Percentiles rank a stretch among this genome's conserved stretches.
phyloP scores from a whole-genome alignment of 129 eudicot species.

The Pittosporum tobira region DNA sequence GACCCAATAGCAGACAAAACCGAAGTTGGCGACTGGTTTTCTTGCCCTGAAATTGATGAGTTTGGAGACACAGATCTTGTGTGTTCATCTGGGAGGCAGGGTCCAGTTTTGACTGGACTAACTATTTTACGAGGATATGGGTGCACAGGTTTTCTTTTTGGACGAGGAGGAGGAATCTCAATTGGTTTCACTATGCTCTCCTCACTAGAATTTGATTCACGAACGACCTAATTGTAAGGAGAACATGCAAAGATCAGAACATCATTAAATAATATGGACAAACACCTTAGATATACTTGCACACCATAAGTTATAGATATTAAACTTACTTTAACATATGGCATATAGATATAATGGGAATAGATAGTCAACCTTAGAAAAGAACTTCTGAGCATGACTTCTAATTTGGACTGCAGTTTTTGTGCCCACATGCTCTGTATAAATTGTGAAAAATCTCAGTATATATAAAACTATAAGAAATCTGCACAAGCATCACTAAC shows the following conservation, averaged over 20 bases:
- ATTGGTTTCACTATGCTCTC: slow-evolving; percentile 42
- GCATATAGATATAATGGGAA: slow-evolving; percentile 22
- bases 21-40: slow-evolving; percentile 72
- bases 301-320: slow-evolving; percentile 19
- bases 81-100: slow-evolving; percentile 13
- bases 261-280: neutral
- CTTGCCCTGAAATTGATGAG: slow-evolving; percentile 34
- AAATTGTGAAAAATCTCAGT: slow-evolving; percentile 1
- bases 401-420: slow-evolving; percentile 97
- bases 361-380: slow-evolving; percentile 61
- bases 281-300: neutral
- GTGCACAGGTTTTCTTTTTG: slow-evolving; percentile 86
- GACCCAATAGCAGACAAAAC: slow-evolving; percentile 66
- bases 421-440: slow-evolving; percentile 88
- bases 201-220: slow-evolving; percentile 55
- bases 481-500: neutral
- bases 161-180: slow-evolving; percentile 98
- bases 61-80: slow-evolving; percentile 34
- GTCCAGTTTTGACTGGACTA: slow-evolving; percentile 23
- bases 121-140: slow-evolving; percentile 86
- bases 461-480: neutral
- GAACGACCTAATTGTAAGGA: slow-evolving; percentile 43
- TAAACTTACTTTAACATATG: slow-evolving; percentile 24
- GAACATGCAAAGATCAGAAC: neutral
- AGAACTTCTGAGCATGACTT: slow-evolving; percentile 97